A percentile compares a stretch with the other conserved stretches of the same genome.
These are phyloP conservation scores for Crotalaria pallida DNA, from an alignment of 306 rosid species.

Conservation along the genomic window DNA sequence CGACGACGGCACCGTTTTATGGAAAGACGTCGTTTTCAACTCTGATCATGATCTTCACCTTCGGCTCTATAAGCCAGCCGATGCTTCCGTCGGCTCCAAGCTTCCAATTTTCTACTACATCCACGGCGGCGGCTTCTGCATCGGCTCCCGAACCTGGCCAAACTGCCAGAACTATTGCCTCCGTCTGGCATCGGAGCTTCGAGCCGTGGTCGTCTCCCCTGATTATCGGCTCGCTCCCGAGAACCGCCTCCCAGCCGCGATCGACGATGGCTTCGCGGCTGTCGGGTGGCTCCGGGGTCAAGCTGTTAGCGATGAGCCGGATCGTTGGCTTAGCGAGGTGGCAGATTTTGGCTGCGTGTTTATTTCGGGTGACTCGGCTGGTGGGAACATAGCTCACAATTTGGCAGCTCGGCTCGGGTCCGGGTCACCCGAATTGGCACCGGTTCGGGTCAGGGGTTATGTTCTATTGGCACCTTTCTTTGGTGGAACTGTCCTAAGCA, in stretches of 20 bases:
- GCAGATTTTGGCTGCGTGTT: slow-evolving; percentile 64
- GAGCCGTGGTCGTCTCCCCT: slow-evolving; percentile 47
- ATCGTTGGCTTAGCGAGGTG: slow-evolving; percentile 55
- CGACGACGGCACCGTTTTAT: slow-evolving; percentile 58
- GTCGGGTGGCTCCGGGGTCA: slow-evolving; percentile 63
- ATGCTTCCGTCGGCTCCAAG: slow-evolving; percentile 17
- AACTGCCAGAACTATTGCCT: slow-evolving; percentile 79
- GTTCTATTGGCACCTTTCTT: slow-evolving; percentile 75
- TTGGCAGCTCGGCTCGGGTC: slow-evolving; percentile 49
- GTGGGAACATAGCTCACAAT: slow-evolving; percentile 70
- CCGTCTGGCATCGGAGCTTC: slow-evolving; percentile 48
- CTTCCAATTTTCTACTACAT: slow-evolving; percentile 69
- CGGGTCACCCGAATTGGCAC: slow-evolving; percentile 44
- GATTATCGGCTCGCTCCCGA: slow-evolving; percentile 88
- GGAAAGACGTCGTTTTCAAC: slow-evolving; percentile 73
- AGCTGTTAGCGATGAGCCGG: slow-evolving; percentile 40
- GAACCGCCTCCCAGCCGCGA: slow-evolving; percentile 63
- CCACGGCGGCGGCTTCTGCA: slow-evolving; percentile 94
- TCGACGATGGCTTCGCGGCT: slow-evolving; percentile 60
- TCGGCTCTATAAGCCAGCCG: slow-evolving; percentile 69
- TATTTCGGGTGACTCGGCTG: slow-evolving; percentile 82
- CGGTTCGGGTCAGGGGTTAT: slow-evolving; percentile 60
- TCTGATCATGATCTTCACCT: slow-evolving; percentile 45
- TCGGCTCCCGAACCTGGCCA: slow-evolving; percentile 92
- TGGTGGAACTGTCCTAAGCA: slow-evolving; percentile 49